Evolutionary conservation across 345 rosid species (phyloP).

Genomic region (Citrus sinensis): DNA sequence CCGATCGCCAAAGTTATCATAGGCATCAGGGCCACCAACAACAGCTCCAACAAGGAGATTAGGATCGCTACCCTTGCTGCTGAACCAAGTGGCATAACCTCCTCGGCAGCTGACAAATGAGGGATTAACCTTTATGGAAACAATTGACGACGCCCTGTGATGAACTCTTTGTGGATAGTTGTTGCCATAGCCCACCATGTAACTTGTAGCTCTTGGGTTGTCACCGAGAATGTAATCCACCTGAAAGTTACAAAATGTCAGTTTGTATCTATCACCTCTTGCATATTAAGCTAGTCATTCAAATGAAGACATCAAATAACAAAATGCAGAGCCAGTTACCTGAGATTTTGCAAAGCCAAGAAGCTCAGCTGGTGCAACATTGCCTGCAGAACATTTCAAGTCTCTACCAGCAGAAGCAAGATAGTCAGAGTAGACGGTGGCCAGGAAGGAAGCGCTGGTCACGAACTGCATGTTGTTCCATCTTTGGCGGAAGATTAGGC

Average conservation of each 20-base stretch:
- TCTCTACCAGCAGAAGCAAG: conserved; percentile 60
- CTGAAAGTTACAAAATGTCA: conserved; percentile 26
- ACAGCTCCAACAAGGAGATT: conserved; percentile 89
- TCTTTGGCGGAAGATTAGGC: conserved; percentile 80
- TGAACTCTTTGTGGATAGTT: conserved; percentile 89
- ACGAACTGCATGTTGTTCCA: conserved; percentile 99
- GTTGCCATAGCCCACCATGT: conserved; percentile 97
- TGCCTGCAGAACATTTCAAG: conserved; percentile 61
- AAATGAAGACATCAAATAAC: neutral
- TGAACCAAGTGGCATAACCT: conserved; percentile 89
- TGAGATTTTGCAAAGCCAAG: conserved; percentile 83
- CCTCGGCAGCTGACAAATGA: conserved; percentile 80
- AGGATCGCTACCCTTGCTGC: conserved; percentile 76
- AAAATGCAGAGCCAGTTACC: conserved; percentile 28
- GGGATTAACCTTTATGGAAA: conserved; percentile 64
- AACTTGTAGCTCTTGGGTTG: conserved; percentile 94
- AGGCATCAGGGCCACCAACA: conserved; percentile 96
- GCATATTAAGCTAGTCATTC: neutral
- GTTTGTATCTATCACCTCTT: neutral
- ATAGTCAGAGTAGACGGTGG: conserved; percentile 79
- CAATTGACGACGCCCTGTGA: conserved; percentile 90
- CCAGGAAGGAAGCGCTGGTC: conserved; percentile 78
- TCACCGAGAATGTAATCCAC: conserved; percentile 97
- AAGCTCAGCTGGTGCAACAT: conserved; percentile 60
- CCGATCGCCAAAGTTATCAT: conserved; percentile 86